These are phyloP conservation scores for Cladophialophora bantiana DNA, from an alignment of 2,329 filamentous ascomycete species.

Conservation along the genomic window DNA sequence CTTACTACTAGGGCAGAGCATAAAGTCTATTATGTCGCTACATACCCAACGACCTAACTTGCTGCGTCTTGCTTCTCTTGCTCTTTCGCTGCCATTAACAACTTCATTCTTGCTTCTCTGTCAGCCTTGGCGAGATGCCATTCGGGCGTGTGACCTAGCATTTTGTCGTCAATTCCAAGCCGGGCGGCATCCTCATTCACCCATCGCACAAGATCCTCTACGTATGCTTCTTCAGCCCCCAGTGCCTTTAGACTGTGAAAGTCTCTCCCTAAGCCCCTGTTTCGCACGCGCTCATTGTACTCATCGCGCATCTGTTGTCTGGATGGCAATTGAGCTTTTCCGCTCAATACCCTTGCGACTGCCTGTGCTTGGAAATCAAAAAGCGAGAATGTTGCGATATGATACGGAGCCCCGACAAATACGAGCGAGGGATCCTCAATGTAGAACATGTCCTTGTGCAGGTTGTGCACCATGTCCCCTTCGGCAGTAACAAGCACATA, in stretches of 20 bases:
- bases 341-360: slow-evolving; percentile 64
- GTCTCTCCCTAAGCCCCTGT: slow-evolving; percentile 45
- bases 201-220: slow-evolving; percentile 46
- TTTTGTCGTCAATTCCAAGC: slow-evolving; percentile 30
- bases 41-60: background rate
- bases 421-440: slow-evolving; percentile 69
- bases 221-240: slow-evolving; percentile 46
- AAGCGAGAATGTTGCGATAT: slow-evolving; percentile 71
- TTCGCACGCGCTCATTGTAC: slow-evolving; percentile 42
- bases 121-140: slow-evolving; percentile 29
- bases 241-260: slow-evolving; percentile 49
- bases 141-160: slow-evolving; percentile 32
- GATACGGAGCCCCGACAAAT: slow-evolving; percentile 71
- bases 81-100: slow-evolving; percentile 8
- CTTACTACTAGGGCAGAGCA: background rate
- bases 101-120: slow-evolving; percentile 23
- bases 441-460: slow-evolving; percentile 76
- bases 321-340: slow-evolving; percentile 57
- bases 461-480: slow-evolving; percentile 69
- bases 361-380: slow-evolving; percentile 74
- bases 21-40: background rate
- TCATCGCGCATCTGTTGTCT: slow-evolving; percentile 48
- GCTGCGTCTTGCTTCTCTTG: background rate
- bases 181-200: slow-evolving; percentile 41
- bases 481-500: slow-evolving; percentile 65